phyloP scores from a whole-genome alignment of 2,329 filamentous ascomycete species.

The Fusarium nematophilum region DNA sequence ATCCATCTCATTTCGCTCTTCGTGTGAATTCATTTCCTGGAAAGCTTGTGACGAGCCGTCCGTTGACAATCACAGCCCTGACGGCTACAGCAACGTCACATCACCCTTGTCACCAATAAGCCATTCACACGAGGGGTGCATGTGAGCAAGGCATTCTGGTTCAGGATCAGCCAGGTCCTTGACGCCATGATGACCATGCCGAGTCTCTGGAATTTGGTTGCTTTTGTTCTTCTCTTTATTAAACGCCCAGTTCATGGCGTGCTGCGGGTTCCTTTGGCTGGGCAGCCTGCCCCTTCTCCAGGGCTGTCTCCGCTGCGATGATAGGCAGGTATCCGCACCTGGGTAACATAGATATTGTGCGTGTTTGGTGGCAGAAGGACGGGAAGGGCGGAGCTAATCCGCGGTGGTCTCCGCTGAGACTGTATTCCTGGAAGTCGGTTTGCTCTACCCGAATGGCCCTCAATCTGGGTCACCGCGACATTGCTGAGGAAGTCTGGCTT shows the following conservation, averaged over 20 bases:
- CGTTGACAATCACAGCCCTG: conserved; percentile 19
- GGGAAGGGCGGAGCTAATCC: conserved; percentile 3
- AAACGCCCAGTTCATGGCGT: neutral
- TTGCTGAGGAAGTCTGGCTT: conserved; percentile 31
- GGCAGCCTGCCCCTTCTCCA: neutral
- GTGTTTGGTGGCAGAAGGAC: neutral
- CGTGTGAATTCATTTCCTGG: conserved; percentile 42
- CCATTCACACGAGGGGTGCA: conserved; percentile 23
- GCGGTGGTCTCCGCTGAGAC: too few species aligned
- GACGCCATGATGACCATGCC: conserved; percentile 11
- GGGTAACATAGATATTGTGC: too few species aligned
- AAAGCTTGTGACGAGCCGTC: conserved; percentile 26
- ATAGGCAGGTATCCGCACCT: neutral
- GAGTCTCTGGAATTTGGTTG: conserved; percentile 23
- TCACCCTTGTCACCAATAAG: conserved; percentile 27
- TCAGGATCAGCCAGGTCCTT: conserved; percentile 11
- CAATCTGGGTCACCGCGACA: conserved; percentile 34
- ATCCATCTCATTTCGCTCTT: conserved; percentile 43
- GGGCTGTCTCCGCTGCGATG: neutral
- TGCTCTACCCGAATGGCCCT: conserved; percentile 4
- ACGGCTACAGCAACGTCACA: conserved; percentile 32
- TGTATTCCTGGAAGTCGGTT: too few species aligned
- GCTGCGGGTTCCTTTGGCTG: neutral
- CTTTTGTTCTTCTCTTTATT: conserved; percentile 7
- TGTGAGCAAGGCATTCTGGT: conserved; percentile 18